Percentiles rank a stretch among this genome's conserved stretches.
phyloP scores from a whole-genome alignment of 2,329 filamentous ascomycete species.

The Emergomyces pasteurianus region DNA sequence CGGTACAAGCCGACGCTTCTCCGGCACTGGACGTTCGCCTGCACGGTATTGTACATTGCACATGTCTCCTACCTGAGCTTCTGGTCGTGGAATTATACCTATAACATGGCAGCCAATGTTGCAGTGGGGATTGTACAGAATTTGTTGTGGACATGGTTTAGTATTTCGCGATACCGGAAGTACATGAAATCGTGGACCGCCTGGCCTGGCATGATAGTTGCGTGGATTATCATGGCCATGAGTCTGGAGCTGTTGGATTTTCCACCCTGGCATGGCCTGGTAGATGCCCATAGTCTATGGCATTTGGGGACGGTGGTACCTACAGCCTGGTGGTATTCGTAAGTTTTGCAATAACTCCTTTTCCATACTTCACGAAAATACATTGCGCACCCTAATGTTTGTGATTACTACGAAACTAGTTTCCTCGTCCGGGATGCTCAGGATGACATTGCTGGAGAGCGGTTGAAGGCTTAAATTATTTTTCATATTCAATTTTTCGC shows the following conservation, averaged over 20 bases:
- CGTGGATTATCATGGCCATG: conserved; percentile 88
- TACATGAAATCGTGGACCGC: conserved; percentile 66
- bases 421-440: conserved; percentile 78
- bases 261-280: conserved; percentile 63
- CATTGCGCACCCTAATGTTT: conserved; percentile 16
- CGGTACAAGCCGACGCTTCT: conserved; percentile 44
- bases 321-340: conserved; percentile 90
- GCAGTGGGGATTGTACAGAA: conserved; percentile 70
- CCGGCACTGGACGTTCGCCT: conserved; percentile 63
- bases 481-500: neutral
- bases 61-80: conserved; percentile 79
- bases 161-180: conserved; percentile 58
- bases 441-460: conserved; percentile 62
- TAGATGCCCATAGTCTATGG: conserved; percentile 95
- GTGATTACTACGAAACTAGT: conserved; percentile 36
- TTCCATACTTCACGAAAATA: conserved; percentile 4
- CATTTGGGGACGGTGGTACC: conserved; percentile 86
- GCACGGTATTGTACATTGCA: conserved; percentile 55
- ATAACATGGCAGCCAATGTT: conserved; percentile 96
- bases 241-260: conserved; percentile 93
- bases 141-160: conserved; percentile 75
- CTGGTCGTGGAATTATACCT: conserved; percentile 87
- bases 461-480: conserved; percentile 54
- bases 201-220: conserved; percentile 83
- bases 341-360: conserved; percentile 33